Evolutionary conservation across 2,329 filamentous ascomycete genomes (phyloP).

Genomic region (Decorospora gaudefroyi): DNA sequence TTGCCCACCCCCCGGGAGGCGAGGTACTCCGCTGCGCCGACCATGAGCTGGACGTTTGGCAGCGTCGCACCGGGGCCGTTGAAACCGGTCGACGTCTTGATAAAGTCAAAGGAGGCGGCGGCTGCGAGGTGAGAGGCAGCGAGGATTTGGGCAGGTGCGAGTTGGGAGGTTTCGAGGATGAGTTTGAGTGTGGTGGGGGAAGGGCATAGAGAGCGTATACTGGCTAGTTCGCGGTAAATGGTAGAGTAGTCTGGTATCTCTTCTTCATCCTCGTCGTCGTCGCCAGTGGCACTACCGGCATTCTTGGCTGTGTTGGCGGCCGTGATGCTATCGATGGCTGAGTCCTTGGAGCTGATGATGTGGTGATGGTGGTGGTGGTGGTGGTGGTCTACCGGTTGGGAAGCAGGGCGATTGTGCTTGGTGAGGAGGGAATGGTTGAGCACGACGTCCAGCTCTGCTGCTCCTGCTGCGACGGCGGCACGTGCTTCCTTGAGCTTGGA

Average conservation of each 20-base stretch:
- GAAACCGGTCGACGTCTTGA: constrained; percentile 66
- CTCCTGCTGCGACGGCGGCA: constrained; percentile 56
- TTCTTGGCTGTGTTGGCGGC: constrained; percentile 42
- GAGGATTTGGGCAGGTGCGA: constrained; percentile 56
- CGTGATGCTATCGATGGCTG: constrained; percentile 42
- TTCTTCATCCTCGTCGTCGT: constrained; percentile 30
- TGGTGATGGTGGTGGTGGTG: not conserved
- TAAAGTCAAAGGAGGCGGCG: constrained; percentile 60
- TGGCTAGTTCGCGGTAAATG: constrained; percentile 59
- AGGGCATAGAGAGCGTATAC: constrained; percentile 56
- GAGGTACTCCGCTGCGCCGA: constrained; percentile 53
- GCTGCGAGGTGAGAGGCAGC: constrained; percentile 59
- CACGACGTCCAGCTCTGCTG: constrained; percentile 63
- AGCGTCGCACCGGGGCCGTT: constrained; percentile 59
- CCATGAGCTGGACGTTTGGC: constrained; percentile 61
- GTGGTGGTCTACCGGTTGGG: constrained; percentile 2
- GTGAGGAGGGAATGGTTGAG: constrained; percentile 59
- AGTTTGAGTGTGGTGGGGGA: constrained; percentile 56
- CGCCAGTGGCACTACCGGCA: constrained; percentile 11
- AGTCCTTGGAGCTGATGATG: constrained; percentile 26
- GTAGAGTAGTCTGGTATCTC: constrained; percentile 51
- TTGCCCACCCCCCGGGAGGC: constrained; percentile 36
- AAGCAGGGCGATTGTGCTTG: constrained; percentile 27
- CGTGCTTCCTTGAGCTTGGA: constrained; percentile 59
- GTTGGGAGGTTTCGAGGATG: constrained; percentile 63